A percentile compares a stretch with the other conserved stretches of the same genome.
Conservation (phyloP, 306 rosid genomes). For the Pterocarpus santalinus region DNA sequence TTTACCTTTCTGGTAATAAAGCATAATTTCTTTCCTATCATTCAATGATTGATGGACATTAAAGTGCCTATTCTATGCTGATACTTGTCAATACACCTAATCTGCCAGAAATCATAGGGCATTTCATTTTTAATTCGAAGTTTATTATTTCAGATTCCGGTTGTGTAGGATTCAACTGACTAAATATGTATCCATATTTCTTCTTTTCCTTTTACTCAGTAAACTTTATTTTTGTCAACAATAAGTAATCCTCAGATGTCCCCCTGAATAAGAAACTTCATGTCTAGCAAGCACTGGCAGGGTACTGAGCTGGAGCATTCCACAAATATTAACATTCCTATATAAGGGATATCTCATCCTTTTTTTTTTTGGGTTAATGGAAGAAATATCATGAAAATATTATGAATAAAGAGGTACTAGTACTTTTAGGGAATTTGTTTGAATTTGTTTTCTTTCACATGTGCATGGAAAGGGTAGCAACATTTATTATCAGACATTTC, state of each 20-base stretch:
- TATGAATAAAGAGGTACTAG: neutral
- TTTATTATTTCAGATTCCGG: too few relatives aligned
- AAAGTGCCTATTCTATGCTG: too few relatives aligned
- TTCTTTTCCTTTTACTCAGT: neutral
- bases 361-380: neutral
- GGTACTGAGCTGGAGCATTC: neutral
- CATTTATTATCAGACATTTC: neutral
- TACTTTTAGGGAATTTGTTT: neutral
- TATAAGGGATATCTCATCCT: neutral
- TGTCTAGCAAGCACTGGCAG: neutral
- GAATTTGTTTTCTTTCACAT: neutral
- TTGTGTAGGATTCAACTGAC: too few relatives aligned
- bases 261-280: neutral
- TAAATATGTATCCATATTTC: too few relatives aligned
- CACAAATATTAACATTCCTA: neutral
- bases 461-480: conserved; percentile 58
- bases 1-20: too few relatives aligned
- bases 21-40: too few relatives aligned
- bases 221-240: neutral
- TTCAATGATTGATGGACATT: too few relatives aligned
- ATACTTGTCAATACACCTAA: too few relatives aligned
- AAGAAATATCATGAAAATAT: neutral
- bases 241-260: neutral
- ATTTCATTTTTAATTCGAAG: too few relatives aligned
- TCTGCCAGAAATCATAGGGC: too few relatives aligned